phyloP scores from a whole-genome alignment of 2,329 filamentous ascomycete genomes.

The Colletotrichum limetticola region DNA sequence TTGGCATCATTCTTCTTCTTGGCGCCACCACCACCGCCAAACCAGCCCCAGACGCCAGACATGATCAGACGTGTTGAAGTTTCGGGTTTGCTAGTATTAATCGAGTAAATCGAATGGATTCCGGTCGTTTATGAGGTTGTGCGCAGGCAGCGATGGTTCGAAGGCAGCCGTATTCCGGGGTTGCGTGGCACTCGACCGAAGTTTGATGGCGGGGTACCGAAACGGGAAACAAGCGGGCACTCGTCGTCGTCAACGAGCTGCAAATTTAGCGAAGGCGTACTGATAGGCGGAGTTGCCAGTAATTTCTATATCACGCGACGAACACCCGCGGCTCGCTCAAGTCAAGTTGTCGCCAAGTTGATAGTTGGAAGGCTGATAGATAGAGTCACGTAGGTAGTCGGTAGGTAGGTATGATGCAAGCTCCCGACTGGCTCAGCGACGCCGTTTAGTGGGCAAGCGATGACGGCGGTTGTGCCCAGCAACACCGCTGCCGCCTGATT shows the following conservation, averaged over 20 bases:
- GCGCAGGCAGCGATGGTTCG: constrained; percentile 23
- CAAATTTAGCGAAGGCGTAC: neutral
- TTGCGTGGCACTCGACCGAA: constrained; percentile 34
- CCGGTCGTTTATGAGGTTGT: constrained; percentile 16
- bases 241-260: constrained; percentile 19
- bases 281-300: neutral
- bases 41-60: constrained; percentile 87
- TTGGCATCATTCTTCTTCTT: constrained; percentile 85
- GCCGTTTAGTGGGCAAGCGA: constrained; percentile 33
- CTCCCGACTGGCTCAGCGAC: constrained; percentile 34
- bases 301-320: constrained; percentile 11
- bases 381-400: constrained; percentile 13
- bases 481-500: constrained; percentile 16
- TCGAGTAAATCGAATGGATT: neutral
- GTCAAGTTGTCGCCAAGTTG: constrained; percentile 23
- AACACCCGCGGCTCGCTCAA: constrained; percentile 22
- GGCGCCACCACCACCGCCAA: constrained; percentile 83
- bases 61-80: constrained; percentile 51
- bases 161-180: constrained; percentile 31
- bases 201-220: constrained; percentile 36
- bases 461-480: constrained; percentile 31
- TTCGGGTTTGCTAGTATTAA: neutral
- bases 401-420: constrained; percentile 31
- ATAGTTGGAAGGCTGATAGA: constrained; percentile 26
- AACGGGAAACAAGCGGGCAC: constrained; percentile 29